Evolutionary conservation across 805 yeast species (phyloP).

Genomic region (Wickerhamiella parazyma): DNA sequence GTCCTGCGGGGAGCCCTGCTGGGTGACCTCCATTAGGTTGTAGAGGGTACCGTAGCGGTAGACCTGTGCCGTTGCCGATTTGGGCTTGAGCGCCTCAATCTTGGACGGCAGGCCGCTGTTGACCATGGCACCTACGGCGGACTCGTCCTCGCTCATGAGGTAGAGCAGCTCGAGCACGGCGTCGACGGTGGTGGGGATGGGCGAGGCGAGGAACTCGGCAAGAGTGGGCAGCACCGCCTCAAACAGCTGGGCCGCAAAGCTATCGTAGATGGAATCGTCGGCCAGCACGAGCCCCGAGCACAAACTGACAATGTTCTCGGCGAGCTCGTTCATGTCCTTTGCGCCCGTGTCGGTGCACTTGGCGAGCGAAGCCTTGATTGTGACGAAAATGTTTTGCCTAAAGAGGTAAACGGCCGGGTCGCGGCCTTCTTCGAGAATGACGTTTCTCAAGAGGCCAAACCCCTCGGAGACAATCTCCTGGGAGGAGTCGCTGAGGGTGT

Average conservation of each 20-base stretch:
- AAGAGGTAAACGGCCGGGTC: constrained; percentile 62
- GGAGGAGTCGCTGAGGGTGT: constrained; percentile 49
- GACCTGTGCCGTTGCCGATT: constrained; percentile 13
- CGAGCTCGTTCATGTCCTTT: constrained; percentile 39
- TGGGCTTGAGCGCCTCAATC: constrained; percentile 7
- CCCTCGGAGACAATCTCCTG: constrained; percentile 71
- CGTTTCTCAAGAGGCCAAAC: constrained; percentile 65
- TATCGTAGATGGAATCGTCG: constrained; percentile 45
- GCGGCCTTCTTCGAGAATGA: constrained; percentile 78
- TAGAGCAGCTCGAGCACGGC: constrained; percentile 23
- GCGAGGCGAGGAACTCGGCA: not conserved
- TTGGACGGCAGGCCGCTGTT: not conserved
- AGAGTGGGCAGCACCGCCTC: constrained; percentile 12
- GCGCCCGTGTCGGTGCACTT: constrained; percentile 23
- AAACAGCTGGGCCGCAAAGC: constrained; percentile 23
- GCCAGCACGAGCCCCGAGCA: constrained; percentile 52
- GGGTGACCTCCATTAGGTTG: constrained; percentile 16
- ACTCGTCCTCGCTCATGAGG: constrained; percentile 23
- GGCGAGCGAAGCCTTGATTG: constrained; percentile 38
- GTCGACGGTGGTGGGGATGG: constrained; percentile 11
- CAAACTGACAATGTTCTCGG: constrained; percentile 62
- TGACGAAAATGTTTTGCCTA: constrained; percentile 65
- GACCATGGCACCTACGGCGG: not conserved
- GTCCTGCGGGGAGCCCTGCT: constrained; percentile 3
- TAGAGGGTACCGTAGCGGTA: constrained; percentile 22